These are phyloP conservation scores for Lactarius hengduanensis DNA, from an alignment of 768 basidiomycete species.

Conservation along the genomic window DNA sequence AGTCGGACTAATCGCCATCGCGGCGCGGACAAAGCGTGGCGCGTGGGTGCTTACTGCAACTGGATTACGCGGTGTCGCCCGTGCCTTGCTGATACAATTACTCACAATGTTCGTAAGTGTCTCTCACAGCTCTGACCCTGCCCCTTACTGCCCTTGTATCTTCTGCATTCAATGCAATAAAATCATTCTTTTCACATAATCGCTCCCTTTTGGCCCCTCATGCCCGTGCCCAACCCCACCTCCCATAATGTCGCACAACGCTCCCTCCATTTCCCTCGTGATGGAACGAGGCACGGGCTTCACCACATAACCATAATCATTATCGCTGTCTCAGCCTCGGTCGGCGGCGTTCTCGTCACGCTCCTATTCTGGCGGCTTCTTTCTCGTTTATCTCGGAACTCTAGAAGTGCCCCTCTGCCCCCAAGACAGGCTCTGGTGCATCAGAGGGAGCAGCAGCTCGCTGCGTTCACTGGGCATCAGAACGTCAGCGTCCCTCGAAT, in stretches of 20 bases:
- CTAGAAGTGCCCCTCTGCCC: conserved; percentile 50
- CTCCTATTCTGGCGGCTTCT: conserved; percentile 42
- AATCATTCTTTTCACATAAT: conserved; percentile 1
- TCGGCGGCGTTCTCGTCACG: conserved; percentile 42
- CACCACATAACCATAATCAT: conserved; percentile 47
- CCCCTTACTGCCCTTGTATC: background rate
- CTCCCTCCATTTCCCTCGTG: conserved; percentile 16
- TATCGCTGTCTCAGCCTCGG: conserved; percentile 44
- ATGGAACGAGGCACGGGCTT: background rate
- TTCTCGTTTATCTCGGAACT: conserved; percentile 36
- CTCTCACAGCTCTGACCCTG: background rate
- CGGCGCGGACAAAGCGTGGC: background rate
- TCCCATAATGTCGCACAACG: background rate
- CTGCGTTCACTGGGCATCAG: conserved; percentile 39
- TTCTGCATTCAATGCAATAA: conserved; percentile 10
- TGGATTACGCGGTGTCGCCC: background rate
- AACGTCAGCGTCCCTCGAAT: conserved; percentile 26
- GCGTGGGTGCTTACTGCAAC: background rate
- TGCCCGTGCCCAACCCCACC: background rate
- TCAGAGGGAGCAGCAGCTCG: conserved; percentile 52
- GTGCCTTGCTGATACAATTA: background rate
- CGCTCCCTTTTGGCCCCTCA: conserved; percentile 7
- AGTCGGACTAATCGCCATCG: conserved; percentile 9
- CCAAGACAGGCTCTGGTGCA: conserved; percentile 66
- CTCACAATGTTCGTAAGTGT: background rate